Evolutionary conservation across 2,329 filamentous ascomycete species (phyloP).

Genomic region (Apiospora koreana): DNA sequence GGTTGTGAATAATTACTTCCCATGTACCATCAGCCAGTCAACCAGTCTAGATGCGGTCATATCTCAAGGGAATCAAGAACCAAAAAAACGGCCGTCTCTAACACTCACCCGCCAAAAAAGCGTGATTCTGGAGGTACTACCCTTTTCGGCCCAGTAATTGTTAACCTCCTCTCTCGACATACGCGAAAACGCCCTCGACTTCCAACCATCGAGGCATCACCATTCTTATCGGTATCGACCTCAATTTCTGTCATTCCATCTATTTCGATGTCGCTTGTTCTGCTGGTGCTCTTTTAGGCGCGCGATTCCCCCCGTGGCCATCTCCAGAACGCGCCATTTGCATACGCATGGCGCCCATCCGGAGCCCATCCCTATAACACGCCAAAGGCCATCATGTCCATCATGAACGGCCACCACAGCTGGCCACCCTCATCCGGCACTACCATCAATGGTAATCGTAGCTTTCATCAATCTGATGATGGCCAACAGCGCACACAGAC

Average conservation of each 20-base stretch:
- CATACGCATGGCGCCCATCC: constrained; percentile 57
- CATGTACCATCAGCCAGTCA: not conserved
- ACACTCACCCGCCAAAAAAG: not conserved
- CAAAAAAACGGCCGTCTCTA: constrained; percentile 6
- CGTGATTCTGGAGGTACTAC: constrained; percentile 3
- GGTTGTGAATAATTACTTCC: not conserved
- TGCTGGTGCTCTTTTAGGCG: constrained; percentile 51
- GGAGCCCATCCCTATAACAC: constrained; percentile 49
- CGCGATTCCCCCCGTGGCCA: constrained; percentile 46
- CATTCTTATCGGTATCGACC: constrained; percentile 38
- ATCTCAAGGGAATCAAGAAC: not conserved
- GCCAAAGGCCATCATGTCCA: constrained; percentile 61
- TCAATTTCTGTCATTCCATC: constrained; percentile 48
- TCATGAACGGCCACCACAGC: constrained; percentile 64
- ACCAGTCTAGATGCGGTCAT: not conserved
- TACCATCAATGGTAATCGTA: constrained; percentile 47
- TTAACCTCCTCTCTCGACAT: constrained; percentile 17
- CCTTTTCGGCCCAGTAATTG: constrained; percentile 16
- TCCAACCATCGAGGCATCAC: constrained; percentile 51
- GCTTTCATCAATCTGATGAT: constrained; percentile 64
- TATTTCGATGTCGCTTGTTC: constrained; percentile 53
- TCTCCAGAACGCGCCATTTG: constrained; percentile 52
- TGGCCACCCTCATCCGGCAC: constrained; percentile 62
- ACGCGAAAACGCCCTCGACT: constrained; percentile 2
- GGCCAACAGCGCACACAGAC: constrained; percentile 51